Conservation (phyloP, 2,329 filamentous ascomycete genomes). For the Scedosporium apiospermum region DNA sequence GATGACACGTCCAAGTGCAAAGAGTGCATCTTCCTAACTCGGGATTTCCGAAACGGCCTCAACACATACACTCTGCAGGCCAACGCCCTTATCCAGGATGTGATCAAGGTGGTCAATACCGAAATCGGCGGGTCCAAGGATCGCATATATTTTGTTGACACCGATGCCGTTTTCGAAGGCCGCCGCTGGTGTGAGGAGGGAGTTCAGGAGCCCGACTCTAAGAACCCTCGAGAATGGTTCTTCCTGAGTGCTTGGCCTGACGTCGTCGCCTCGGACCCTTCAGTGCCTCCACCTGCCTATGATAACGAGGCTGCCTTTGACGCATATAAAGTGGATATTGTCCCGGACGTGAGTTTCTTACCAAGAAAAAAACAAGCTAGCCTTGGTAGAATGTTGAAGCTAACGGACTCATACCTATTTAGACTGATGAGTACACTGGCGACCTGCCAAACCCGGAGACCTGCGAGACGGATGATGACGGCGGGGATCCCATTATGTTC, state of each 20-base stretch:
- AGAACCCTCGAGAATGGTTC: background rate
- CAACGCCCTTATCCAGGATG: conserved; percentile 27
- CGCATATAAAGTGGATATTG: background rate
- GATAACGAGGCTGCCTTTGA: background rate
- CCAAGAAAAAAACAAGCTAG: background rate
- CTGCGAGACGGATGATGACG: background rate
- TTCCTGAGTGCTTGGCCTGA: background rate
- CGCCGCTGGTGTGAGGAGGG: conserved; percentile 24
- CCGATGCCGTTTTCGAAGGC: conserved; percentile 32
- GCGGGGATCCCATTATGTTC: background rate
- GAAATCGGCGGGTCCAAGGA: conserved; percentile 20
- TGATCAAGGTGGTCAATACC: conserved; percentile 25
- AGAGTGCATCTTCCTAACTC: conserved; percentile 18
- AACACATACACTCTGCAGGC: conserved; percentile 33
- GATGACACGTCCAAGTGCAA: background rate
- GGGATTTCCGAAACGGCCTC: conserved; percentile 27
- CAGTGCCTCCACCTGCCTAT: background rate
- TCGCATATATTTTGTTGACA: conserved; percentile 34
- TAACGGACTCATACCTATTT: background rate
- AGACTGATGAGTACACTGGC: background rate
- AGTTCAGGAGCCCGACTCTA: background rate
- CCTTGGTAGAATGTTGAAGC: too few relatives aligned
- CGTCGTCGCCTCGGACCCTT: background rate
- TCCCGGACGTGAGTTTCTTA: background rate
- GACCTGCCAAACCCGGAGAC: background rate